These are phyloP conservation scores for slime mould (Dictyostelium discoideum) DNA, from an alignment of 78 protist species.

Conservation along the genomic window DNA sequence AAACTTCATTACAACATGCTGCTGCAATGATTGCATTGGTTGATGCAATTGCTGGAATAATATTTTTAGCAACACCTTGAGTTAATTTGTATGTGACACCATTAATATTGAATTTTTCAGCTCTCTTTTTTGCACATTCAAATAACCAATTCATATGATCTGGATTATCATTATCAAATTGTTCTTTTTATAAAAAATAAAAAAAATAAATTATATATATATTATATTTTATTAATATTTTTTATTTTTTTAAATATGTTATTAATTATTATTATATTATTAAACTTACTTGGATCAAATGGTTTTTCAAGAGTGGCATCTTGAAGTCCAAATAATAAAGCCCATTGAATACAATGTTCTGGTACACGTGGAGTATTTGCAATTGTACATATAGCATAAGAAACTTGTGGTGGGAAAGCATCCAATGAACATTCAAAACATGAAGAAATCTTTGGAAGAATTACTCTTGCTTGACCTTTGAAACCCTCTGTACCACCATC, in stretches of 20 bases:
- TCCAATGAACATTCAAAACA: constrained; percentile 97
- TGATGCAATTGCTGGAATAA: constrained; percentile 99
- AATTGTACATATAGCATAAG: constrained; percentile 97
- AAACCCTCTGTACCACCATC: constrained; percentile 99
- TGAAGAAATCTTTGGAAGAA: constrained; percentile 88
- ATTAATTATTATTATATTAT: not conserved
- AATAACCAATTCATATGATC: constrained; percentile 95
- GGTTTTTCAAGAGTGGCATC: constrained; percentile 39
- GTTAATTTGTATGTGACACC: constrained; percentile 95
- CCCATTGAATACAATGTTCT: constrained; percentile 97
- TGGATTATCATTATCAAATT: constrained; percentile 94
- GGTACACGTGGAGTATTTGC: constrained; percentile 96
- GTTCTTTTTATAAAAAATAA: not conserved
- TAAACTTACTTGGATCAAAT: constrained; percentile 52
- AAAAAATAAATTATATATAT: not conserved
- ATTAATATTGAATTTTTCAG: constrained; percentile 90
- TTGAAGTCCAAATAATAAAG: constrained; percentile 69
- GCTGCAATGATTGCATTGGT: constrained; percentile 99
- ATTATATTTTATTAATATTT: not conserved
- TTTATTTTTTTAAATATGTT: not conserved
- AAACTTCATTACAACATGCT: constrained; percentile 92
- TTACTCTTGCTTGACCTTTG: constrained; percentile 97
- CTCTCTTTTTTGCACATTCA: constrained; percentile 89
- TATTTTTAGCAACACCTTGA: constrained; percentile 96
- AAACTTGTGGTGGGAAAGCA: constrained; percentile 94